Conservation (phyloP, 2,329 filamentous ascomycete species). For the Fusarium graminum region DNA sequence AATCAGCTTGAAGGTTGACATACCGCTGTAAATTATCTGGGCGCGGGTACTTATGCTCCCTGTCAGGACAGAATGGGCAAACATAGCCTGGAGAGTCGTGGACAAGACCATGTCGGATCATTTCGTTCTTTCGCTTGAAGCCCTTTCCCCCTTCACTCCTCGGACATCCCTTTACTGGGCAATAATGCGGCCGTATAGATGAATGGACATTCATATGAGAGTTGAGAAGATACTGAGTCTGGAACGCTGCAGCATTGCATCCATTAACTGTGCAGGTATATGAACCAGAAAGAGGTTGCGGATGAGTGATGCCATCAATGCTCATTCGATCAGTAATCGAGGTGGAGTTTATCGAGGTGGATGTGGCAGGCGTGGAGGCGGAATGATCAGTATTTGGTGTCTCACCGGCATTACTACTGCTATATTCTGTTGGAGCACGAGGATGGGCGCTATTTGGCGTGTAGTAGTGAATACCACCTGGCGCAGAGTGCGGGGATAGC, state of each 20-base stretch:
- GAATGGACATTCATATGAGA: conserved; percentile 83
- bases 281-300: conserved; percentile 62
- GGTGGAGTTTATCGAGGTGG: conserved; percentile 38
- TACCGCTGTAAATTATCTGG: conserved; percentile 97
- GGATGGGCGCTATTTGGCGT: conserved; percentile 51
- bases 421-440: conserved; percentile 58
- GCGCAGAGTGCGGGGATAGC: conserved; percentile 62
- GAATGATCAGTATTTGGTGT: conserved; percentile 62
- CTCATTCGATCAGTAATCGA: conserved; percentile 67
- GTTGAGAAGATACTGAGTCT: conserved; percentile 82
- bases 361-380: conserved; percentile 58
- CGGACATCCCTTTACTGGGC: conserved; percentile 71
- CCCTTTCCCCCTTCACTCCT: conserved; percentile 74
- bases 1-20: conserved; percentile 11
- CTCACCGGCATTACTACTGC: conserved; percentile 60
- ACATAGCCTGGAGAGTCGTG: conserved; percentile 95
- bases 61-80: conserved; percentile 94
- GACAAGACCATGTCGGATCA: conserved; percentile 84
- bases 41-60: conserved; percentile 93
- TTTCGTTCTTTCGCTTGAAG: conserved; percentile 80
- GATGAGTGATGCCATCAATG: conserved; percentile 69
- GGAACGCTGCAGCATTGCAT: conserved; percentile 80
- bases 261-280: conserved; percentile 72
- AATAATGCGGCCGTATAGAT: conserved; percentile 74
- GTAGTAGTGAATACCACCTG: conserved; percentile 57